Evolutionary conservation across 2,329 filamentous ascomycete genomes (phyloP), one percentile per base, ranked within the genome.

Genomic region (Aspergillus sp.): DNA sequence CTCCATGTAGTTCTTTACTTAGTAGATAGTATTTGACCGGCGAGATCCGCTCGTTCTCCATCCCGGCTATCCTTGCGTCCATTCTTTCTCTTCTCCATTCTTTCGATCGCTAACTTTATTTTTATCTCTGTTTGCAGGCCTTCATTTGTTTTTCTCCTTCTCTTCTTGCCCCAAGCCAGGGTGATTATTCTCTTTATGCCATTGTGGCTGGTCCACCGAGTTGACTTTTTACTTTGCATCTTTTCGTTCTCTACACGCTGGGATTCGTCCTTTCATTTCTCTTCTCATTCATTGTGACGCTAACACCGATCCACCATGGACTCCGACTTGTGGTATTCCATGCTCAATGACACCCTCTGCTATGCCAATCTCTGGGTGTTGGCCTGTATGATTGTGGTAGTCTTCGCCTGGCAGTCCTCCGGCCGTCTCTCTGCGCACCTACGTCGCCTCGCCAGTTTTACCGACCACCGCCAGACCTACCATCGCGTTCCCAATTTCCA

Each of bases 311-410:
- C 13, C n/a, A 47, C n/a, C 47, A 57, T 57, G 55, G 47, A 17
- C 3, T 41, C 36, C 55, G 30, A n/a, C n/a, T 13, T 50, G 10
- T 57, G 55, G 55, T 57, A 51, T 11, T 38, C 25, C 8, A 51
- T 57, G 44, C 38, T 57, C 21, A 51, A 57, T 17, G 55, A 57
- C 47, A 32, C 47, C 30, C 55, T 57, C 10, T 57, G 55, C 32
- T 57, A 57, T 17, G 55, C 38, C 21, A 51, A 47, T 13, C 55
- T 57, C 15, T 57, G 55, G 55, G 36, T 23, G 3, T 19, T 57
- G 7, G 47, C 55, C 11, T 57, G 36, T 48, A 13, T 57, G 36
- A 57, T 57, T 11, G 55, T 25, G 11, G 8, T 57, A 6, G 21
- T 57, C 47, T 57, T 57, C 55, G 11, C 36, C 44, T 57, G 55